A percentile compares a stretch with the other conserved stretches of the same genome.
Conservation (phyloP, 192 early-diverging fungal species). For the Gryganskiella cystojenkinii region DNA sequence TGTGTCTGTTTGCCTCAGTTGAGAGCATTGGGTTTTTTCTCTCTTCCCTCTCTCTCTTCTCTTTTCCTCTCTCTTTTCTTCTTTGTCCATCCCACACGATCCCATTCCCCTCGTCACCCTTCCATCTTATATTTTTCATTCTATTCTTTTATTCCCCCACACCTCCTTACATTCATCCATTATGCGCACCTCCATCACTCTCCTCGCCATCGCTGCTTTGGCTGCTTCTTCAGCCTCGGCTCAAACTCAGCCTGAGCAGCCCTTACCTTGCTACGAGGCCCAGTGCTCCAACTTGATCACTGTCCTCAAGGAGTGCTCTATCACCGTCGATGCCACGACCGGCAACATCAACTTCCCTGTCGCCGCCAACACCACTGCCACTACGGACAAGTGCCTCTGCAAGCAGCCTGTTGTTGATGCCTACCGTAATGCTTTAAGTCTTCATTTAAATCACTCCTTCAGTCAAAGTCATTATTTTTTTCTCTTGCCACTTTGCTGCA, state of each 20-base stretch:
- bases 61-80: neutral
- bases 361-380: conserved; percentile 10
- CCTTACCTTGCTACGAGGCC: conserved; percentile 42
- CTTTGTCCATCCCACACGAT: conserved; percentile 8
- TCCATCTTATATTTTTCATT: conserved; percentile 14
- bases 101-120: conserved; percentile 10
- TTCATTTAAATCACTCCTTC: neutral
- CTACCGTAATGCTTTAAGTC: conserved; percentile 45
- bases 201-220: conserved; percentile 10
- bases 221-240: conserved; percentile 33
- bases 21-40: neutral
- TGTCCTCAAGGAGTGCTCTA: conserved; percentile 25
- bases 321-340: conserved; percentile 29
- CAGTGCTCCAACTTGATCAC: conserved; percentile 30
- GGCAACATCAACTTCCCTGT: conserved; percentile 51
- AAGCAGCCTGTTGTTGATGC: conserved; percentile 41
- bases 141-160: neutral
- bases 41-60: neutral
- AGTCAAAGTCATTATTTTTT: neutral
- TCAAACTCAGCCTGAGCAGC: conserved; percentile 24
- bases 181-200: conserved; percentile 37
- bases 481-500: too few species aligned
- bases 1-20: neutral
- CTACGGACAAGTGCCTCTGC: conserved; percentile 53
- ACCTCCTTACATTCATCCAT: conserved; percentile 2